Percentiles rank a stretch among this genome's conserved stretches.
Conservation (phyloP, 164 flowering plant genomes). For the Macadamia integrifolia region DNA sequence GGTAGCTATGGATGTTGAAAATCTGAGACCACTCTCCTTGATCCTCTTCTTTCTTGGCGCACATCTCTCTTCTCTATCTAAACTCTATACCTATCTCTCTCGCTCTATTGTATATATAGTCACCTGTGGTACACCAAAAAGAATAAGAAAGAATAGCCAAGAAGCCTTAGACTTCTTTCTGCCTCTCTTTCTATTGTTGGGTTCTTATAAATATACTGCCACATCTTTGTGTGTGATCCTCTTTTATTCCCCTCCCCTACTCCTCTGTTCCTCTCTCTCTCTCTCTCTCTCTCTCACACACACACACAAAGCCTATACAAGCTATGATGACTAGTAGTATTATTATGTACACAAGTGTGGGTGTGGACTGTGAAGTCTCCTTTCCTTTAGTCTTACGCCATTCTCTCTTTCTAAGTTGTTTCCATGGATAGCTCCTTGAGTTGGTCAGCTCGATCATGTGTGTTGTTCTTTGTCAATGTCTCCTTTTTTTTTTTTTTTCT, state of each 20-base stretch:
- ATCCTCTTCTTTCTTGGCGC: slow-evolving; percentile 31
- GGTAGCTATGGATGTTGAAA: slow-evolving; percentile 36
- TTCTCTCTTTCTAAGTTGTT: no score
- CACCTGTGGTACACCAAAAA: neutral
- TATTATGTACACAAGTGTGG: neutral
- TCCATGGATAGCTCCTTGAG: no score
- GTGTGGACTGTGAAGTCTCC: slow-evolving; percentile 11
- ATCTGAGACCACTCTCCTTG: slow-evolving; percentile 38
- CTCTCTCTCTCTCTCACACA: neutral
- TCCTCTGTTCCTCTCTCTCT: neutral
- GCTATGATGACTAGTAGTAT: neutral
- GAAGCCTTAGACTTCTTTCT: neutral
- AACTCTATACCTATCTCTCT: slow-evolving; percentile 6
- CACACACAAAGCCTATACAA: neutral
- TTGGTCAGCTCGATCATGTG: no score
- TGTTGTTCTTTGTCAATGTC: no score
- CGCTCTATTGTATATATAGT: neutral
- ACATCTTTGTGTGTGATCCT: slow-evolving; percentile 24
- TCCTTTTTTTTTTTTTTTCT: no score
- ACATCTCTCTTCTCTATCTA: slow-evolving; percentile 18
- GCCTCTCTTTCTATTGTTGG: slow-evolving; percentile 10
- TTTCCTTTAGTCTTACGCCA: slow-evolving; percentile 88
- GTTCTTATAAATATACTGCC: slow-evolving; percentile 9
- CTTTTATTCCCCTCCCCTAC: slow-evolving; percentile 23
- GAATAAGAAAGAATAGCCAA: neutral